Base-by-base conservation (phyloP, 257 asterid genomes). In the Penstemon eatonii region DNA sequence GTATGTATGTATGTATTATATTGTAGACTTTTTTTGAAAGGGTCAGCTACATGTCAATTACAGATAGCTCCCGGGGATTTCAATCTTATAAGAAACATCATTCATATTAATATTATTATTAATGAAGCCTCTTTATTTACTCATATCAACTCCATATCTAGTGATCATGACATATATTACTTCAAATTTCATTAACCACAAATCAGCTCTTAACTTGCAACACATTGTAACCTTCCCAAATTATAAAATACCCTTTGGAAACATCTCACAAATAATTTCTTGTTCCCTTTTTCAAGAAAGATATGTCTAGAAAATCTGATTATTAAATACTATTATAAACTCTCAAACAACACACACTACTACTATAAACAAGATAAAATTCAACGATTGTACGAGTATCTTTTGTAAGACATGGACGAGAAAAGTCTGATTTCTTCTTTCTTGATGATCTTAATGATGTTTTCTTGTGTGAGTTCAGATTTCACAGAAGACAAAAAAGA, bases 401-500 rank as follows among this genome's bases (percentile, higher is more conserved):
- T 45, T 15, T 19, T 36, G 40, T 33, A 4, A 55, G 63, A 8
- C 15, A 78, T 78, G 76, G 76, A 44, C 56, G 42, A 5, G 2
- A 69, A 63, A 54, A 55, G 63, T 39, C 40, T 37, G 19, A 11
- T 66, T 38, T 11, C 59, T 38, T 11, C 55, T 4, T 60, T 53
- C 49, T 39, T 66, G 15, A 39, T 73, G 13, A 56, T 72, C 9
- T 8, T 62, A 25, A 37, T 69, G 63, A 54, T 78, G 73, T 10
- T 61, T 71, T 72, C 54, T 51, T 4, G 19, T 59, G 72, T 18
- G 38, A 50, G 77, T 40, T 68, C 83, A 10, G 83, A 83, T 65
- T 74, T 81, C 42, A 62, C 73, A 0, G 75, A 77, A 12, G 85
- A 83, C 78, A 68, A 69, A 53, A 64, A 68, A 46, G 53, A 72